phyloP scores from a whole-genome alignment of 1,139 yeast species.

The Debaryomycetaceae sp. region DNA sequence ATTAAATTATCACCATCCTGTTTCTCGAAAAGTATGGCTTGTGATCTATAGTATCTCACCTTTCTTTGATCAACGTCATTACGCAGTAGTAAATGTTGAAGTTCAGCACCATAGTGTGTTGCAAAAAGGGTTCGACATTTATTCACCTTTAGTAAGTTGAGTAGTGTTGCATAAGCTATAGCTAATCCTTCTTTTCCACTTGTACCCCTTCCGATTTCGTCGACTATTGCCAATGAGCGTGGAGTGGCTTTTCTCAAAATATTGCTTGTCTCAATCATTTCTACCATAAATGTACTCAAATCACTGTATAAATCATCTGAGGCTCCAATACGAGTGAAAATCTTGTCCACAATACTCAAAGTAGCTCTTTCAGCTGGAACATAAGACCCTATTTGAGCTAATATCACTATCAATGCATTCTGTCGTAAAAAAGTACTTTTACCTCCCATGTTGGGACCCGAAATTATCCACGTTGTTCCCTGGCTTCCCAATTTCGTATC shows the following conservation, averaged over 20 bases:
- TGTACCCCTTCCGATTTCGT: slow-evolving; percentile 97
- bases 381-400: slow-evolving; percentile 87
- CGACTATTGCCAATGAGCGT: slow-evolving; percentile 79
- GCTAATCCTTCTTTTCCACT: slow-evolving; percentile 87
- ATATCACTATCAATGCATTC: slow-evolving; percentile 74
- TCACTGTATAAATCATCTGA: slow-evolving; percentile 87
- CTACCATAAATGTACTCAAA: slow-evolving; percentile 94
- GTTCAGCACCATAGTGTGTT: slow-evolving; percentile 83
- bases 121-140: slow-evolving; percentile 83
- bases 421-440: slow-evolving; percentile 89
- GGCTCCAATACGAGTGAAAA: slow-evolving; percentile 87
- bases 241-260: slow-evolving; percentile 75
- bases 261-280: slow-evolving; percentile 90
- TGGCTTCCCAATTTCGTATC: slow-evolving; percentile 37
- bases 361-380: slow-evolving; percentile 77
- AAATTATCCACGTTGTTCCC: slow-evolving; percentile 59
- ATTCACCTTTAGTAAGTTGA: slow-evolving; percentile 52
- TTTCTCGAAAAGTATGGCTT: slow-evolving; percentile 23
- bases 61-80: slow-evolving; percentile 24
- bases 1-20: slow-evolving; percentile 21
- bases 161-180: slow-evolving; percentile 78
- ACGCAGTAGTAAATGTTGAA: slow-evolving; percentile 31
- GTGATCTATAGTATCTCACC: slow-evolving; percentile 51
- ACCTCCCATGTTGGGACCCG: slow-evolving; percentile 99
- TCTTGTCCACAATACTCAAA: slow-evolving; percentile 78